Conservation (phyloP, 2,329 filamentous ascomycete genomes). For the Fusarium sp. region DNA sequence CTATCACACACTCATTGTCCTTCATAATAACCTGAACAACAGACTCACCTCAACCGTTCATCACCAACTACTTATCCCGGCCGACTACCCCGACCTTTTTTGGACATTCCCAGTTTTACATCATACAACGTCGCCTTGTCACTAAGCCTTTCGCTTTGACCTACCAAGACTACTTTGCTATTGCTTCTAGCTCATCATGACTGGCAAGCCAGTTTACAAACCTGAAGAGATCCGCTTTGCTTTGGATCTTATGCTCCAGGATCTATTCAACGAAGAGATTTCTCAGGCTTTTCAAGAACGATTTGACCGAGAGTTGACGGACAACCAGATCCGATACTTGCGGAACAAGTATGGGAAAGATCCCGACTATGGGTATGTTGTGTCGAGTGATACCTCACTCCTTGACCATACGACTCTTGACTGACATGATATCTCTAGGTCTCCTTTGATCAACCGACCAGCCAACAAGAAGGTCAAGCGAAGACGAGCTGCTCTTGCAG, state of each 20-base stretch:
- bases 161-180: slow-evolving; percentile 2
- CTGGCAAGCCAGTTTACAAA: slow-evolving; percentile 51
- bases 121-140: neutral
- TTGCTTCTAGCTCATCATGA: slow-evolving; percentile 11
- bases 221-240: slow-evolving; percentile 52
- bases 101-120: slow-evolving; percentile 17
- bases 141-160: neutral
- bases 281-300: slow-evolving; percentile 42
- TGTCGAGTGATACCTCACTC: neutral
- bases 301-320: slow-evolving; percentile 48
- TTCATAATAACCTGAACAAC: neutral
- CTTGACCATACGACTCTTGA: neutral
- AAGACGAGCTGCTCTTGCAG: slow-evolving; percentile 9
- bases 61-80: neutral
- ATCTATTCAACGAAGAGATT: slow-evolving; percentile 45
- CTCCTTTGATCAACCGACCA: slow-evolving; percentile 27
- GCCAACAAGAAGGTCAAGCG: slow-evolving; percentile 29
- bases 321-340: slow-evolving; percentile 55
- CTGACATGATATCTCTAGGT: slow-evolving; percentile 9
- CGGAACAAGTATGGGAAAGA: slow-evolving; percentile 57
- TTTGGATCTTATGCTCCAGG: slow-evolving; percentile 46
- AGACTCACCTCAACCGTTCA: neutral
- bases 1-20: slow-evolving; percentile 1
- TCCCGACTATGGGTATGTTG: slow-evolving; percentile 53
- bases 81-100: slow-evolving; percentile 10